Evolutionary conservation across 1,284 basidiomycete genomes (phyloP), one percentile per base, ranked within the genome.

Genomic region (Pascua guehoae): DNA sequence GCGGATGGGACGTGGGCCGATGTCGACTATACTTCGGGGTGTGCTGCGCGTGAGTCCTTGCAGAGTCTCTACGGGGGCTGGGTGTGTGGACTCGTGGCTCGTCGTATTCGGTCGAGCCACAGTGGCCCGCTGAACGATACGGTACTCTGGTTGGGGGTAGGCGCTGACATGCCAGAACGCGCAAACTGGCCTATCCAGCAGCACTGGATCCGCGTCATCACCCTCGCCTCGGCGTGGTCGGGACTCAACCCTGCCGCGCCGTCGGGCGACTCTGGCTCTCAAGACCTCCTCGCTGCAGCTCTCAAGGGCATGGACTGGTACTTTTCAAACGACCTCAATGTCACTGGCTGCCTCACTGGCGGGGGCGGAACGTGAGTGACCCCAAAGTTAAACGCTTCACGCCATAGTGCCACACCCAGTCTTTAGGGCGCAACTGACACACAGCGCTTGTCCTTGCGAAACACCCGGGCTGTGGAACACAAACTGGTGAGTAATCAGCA

Each of bases 131-230:
- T n/a, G n/a, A n/a, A n/a, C n/a, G n/a, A n/a, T n/a, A n/a, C n/a
- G n/a, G n/a, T n/a, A n/a, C n/a, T n/a, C n/a, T n/a, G n/a, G n/a
- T n/a, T n/a, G n/a, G n/a, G n/a, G 15, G 24, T 7, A 32, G 7
- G 24, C 7, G 51, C 32, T 45, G 49, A 47, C 32, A 14, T n/a
- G 24, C 37, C 52, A 66, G 65, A 79, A 60, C 78, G 80, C 14
- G 84, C 85, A 9, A 86, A 85, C 64, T 87, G 86, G 86, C 85
- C 85, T 9, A 85, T 85, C 1, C 79, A 83, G 66, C 66, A 68
- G 5, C 85, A 87, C 67, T 86, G 85, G 85, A 66, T 66, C 32
- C 81, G 85, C n/a, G 78, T 85, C 43, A 75, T 78, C 46, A 79
- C 79, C 2, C 78, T 86, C 74, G 78, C 83, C 5, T 79, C 81